Conservation (phyloP, 495 filamentous ascomycete genomes). For the Talaromyces adpressus region DNA sequence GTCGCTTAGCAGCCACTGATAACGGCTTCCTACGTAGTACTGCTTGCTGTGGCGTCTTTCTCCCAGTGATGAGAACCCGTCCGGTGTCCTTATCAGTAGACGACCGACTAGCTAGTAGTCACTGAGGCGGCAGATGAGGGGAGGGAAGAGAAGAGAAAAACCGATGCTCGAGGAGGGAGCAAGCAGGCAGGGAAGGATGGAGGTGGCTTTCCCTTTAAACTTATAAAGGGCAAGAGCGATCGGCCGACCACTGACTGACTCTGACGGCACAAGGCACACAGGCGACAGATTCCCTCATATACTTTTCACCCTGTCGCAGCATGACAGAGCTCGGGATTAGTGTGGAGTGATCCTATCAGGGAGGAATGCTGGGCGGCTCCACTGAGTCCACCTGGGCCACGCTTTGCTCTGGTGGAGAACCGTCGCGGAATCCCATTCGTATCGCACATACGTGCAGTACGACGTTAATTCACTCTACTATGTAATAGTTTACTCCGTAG, state of each 20-base stretch:
- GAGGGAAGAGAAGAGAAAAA: neutral
- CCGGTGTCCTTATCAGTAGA: neutral
- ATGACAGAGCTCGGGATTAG: neutral
- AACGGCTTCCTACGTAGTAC: neutral
- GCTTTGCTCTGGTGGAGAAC: neutral
- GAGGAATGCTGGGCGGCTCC: neutral
- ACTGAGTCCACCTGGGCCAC: neutral
- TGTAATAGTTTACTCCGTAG: no score
- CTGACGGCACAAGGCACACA: neutral
- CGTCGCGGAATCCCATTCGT: neutral
- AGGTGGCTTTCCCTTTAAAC: neutral
- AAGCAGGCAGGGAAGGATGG: neutral
- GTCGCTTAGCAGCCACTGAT: neutral
- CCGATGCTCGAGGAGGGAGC: neutral
- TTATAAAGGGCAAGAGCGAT: slow-evolving; percentile 1
- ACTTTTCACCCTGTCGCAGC: neutral
- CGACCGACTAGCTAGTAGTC: no score
- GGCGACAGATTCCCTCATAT: neutral
- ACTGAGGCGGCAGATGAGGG: no score
- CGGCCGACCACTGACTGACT: neutral
- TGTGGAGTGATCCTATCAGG: neutral
- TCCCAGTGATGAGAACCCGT: neutral
- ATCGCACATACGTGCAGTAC: no score
- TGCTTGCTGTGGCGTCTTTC: neutral
- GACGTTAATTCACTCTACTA: no score